Base-by-base conservation (phyloP, 306 rosid species). In the Fagus crenata region DNA sequence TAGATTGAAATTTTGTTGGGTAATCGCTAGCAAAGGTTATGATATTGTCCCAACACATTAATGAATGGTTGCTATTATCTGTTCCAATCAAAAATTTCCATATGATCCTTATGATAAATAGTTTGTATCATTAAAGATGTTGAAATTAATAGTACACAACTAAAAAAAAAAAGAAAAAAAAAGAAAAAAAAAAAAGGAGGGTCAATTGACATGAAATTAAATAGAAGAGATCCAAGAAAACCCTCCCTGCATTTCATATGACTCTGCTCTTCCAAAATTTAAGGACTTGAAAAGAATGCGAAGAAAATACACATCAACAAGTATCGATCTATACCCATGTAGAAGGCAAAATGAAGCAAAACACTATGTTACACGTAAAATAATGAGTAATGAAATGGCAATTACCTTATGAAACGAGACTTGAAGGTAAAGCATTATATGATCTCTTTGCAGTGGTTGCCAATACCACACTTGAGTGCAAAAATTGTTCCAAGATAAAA, bases 31-130 rank as follows among this genome's bases (percentile, higher is more conserved):
- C 76, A 80, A 78, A 73, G 54, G 74, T 68, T 46, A 84, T 80
- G 46, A 81, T 81, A 60, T 81, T 67, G 86, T 76, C 75, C 71
- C 81, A 69, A 65, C 43, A 49, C 85, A 79, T 75, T 74, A 79
- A 76, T 87, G 79, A 73, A 46, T 46, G 71, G 14, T 1, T 37
- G 49, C 77, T 63, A 67, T 74, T 65, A 85, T 67, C 56, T 53
- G 76, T 53, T 71, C 79, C 71, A 69, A 63, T 81, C 79, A 69
- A 79, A 64, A 79, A 72, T 63, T 2, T 67, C 78, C 61, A 53
- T 67, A 54, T 74, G 71, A 39, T 39, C 71, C 71, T 67, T 67
- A 67, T 67, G 51, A 67, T 39, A 39, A 67, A 17, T 37, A 39
- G 71, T 39, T 39, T 37, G 6, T 17, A 67, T 37, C 17, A 11